Evolutionary conservation across 164 flowering plant genomes (phyloP), one percentile per base, ranked within the genome.

Genomic region (Malania oleifera): DNA sequence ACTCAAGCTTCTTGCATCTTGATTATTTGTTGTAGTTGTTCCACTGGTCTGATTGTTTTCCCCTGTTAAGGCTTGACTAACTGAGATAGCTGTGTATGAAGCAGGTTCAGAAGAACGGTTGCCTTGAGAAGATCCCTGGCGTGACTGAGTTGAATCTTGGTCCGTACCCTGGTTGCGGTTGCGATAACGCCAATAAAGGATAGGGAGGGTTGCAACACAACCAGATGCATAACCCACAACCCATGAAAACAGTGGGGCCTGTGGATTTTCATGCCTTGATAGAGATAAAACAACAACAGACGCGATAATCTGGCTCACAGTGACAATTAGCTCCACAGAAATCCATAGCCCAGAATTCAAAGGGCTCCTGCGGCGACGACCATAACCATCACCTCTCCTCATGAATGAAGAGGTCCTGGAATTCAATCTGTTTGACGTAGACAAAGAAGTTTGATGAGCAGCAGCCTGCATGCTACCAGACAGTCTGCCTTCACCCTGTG

Each of bases 151-250:
- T 28, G 37, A 26, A 27, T 52, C 55, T 17, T 27, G 55, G 12
- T 27, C 37, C 12, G 13, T 3, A 26, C 55, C 37, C 22, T 52
- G 37, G 31, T 49, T 49, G 27, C 53, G 53, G 23, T 52, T 52
- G 38, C 2, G 23, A 13, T 27, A 52, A 17, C 77, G 74, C 72
- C 77, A 70, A 48, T 63, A 70, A 5, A 74, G 65, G 53, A 70
- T 69, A 37, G 77, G 77, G 29, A 74, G 71, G 2, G 70, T 64
- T 9, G 64, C 69, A 29, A 64, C 31, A 64, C 77, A 74, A 19
- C 77, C 77, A 51, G 62, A 57, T 28, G 77, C 72, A 67, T 74
- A 74, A 15, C 77, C 77, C 31, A 74, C 53, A 43, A 70, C 49
- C 74, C 75, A 74, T 29, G 25, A 57, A 53, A 48, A 59, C 38